phyloP scores from a whole-genome alignment of 805 yeast genomes.

The Candida vartiovaarae region DNA sequence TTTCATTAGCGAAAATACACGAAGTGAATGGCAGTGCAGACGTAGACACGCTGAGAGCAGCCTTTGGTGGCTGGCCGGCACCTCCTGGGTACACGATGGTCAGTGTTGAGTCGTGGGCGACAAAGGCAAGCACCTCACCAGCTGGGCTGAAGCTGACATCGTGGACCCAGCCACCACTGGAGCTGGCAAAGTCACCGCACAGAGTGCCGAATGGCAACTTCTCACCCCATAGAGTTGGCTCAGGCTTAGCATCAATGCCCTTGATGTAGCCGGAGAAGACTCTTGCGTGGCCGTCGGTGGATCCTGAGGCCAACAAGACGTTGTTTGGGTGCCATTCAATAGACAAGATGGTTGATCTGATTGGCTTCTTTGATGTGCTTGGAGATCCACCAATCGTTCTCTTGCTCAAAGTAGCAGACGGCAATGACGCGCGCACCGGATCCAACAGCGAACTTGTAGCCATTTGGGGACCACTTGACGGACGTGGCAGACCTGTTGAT shows the following conservation, averaged over 20 bases:
- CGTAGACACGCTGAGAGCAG: conserved; percentile 53
- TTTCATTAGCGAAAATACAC: conserved; percentile 59
- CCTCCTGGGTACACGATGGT: conserved; percentile 74
- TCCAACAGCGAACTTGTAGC: conserved; percentile 95
- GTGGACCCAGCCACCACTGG: conserved; percentile 85
- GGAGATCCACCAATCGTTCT: conserved; percentile 99
- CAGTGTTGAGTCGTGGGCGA: conserved; percentile 81
- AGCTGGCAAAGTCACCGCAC: conserved; percentile 70
- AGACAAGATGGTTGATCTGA: conserved; percentile 76
- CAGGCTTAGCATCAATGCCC: conserved; percentile 80
- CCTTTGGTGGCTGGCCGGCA: conserved; percentile 54
- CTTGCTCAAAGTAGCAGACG: conserved; percentile 91
- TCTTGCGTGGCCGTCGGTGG: conserved; percentile 88
- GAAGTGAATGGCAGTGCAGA: conserved; percentile 75
- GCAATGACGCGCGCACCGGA: conserved; percentile 93
- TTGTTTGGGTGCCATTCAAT: conserved; percentile 92
- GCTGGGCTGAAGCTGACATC: conserved; percentile 79
- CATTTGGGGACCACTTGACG: conserved; percentile 93
- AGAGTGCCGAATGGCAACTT: conserved; percentile 90
- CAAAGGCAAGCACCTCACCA: conserved; percentile 74
- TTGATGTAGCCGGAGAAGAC: conserved; percentile 87
- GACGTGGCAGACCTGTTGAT: conserved; percentile 93
- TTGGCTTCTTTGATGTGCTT: conserved; percentile 95
- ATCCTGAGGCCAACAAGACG: conserved; percentile 82
- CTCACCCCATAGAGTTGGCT: conserved; percentile 84